phyloP scores from a whole-genome alignment of 768 basidiomycete genomes.

The Auriscalpium microsporum region DNA sequence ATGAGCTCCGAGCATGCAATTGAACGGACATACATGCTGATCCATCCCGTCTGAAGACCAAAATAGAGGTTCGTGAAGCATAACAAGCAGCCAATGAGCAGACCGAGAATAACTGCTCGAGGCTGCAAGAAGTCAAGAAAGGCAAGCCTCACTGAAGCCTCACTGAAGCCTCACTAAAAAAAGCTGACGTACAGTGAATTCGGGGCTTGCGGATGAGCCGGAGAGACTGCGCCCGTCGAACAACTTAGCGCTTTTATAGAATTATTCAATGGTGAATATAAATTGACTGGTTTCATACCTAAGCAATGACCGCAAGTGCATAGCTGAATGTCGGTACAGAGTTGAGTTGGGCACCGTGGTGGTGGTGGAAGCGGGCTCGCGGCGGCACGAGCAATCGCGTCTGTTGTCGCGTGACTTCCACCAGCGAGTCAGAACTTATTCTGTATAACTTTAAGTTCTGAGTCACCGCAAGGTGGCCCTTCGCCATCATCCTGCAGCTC shows the following conservation, averaged over 20 bases:
- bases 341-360: no score
- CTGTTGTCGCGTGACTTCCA: background rate
- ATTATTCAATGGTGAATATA: no score
- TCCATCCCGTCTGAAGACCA: slow-evolving; percentile 85
- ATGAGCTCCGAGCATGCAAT: background rate
- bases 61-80: slow-evolving; percentile 91
- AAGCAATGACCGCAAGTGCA: no score
- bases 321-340: no score
- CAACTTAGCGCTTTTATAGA: background rate
- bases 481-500: background rate
- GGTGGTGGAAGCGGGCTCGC: background rate
- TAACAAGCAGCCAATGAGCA: slow-evolving; percentile 77
- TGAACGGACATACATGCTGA: slow-evolving; percentile 55
- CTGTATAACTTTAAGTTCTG: background rate
- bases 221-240: background rate
- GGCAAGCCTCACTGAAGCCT: background rate
- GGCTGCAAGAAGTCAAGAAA: slow-evolving; percentile 9
- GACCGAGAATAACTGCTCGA: slow-evolving; percentile 63
- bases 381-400: background rate
- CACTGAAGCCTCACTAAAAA: background rate
- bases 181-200: slow-evolving; percentile 8
- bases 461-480: background rate
- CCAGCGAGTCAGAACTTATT: no score
- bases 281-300: no score
- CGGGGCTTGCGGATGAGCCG: slow-evolving; percentile 5